Evolutionary conservation across 257 asterid genomes (phyloP).

Genomic region (Solanum medicagineum): DNA sequence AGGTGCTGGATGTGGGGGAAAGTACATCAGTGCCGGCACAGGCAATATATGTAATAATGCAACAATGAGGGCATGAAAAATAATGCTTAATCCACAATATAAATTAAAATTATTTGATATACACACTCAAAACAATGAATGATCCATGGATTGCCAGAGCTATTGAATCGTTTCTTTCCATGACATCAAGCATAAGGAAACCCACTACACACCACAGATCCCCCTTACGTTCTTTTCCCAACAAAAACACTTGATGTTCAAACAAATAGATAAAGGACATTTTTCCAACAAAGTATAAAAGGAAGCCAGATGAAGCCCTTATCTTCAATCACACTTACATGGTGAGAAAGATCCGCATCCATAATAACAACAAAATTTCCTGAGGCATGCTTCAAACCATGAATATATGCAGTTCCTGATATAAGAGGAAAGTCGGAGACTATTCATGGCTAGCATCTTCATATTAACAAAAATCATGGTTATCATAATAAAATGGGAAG

Average conservation of each 20-base stretch:
- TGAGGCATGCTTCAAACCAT: slow-evolving; percentile 83
- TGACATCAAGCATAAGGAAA: not conserved
- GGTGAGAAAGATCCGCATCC: slow-evolving; percentile 99
- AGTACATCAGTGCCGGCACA: not conserved
- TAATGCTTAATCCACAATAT: not conserved
- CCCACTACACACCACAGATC: not conserved
- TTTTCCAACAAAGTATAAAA: not conserved
- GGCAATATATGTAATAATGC: not conserved
- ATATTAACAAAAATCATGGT: not conserved
- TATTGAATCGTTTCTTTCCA: not conserved
- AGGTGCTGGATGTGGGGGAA: not conserved
- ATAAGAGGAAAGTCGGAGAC: slow-evolving; percentile 9
- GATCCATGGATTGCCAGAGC: not conserved
- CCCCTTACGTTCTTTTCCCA: not conserved
- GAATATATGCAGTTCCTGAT: slow-evolving; percentile 91
- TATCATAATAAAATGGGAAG: not conserved
- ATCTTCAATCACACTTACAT: slow-evolving; percentile 42
- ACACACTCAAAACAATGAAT: not conserved
- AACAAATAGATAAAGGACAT: not conserved
- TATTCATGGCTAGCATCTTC: slow-evolving; percentile 1
- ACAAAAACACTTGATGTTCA: not conserved
- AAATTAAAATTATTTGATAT: not conserved
- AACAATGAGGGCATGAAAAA: not conserved
- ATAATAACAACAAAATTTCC: slow-evolving; percentile 88
- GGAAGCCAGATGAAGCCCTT: not conserved